phyloP scores from a whole-genome alignment of 2,329 filamentous ascomycete genomes.

The Cyanodermella asteris region DNA sequence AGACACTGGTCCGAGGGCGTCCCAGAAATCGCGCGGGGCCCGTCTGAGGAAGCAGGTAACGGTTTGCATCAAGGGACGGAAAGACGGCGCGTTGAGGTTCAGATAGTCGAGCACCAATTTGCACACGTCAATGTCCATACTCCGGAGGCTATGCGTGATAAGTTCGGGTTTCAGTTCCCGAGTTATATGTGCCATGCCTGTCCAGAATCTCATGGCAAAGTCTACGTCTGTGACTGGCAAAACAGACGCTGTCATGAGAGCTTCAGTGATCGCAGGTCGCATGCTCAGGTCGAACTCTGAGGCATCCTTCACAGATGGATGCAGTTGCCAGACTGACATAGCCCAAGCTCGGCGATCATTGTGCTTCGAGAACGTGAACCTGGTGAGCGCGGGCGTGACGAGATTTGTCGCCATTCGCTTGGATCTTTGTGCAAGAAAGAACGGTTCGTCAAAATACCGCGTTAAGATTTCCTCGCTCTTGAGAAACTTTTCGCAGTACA shows the following conservation, averaged over 20 bases:
- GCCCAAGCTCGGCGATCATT: conserved; percentile 45
- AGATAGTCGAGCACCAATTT: conserved; percentile 43
- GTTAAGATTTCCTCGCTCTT: conserved; percentile 29
- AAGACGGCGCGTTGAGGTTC: conserved; percentile 35
- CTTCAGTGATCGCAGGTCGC: conserved; percentile 45
- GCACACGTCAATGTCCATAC: conserved; percentile 50
- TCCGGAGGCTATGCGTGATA: conserved; percentile 56
- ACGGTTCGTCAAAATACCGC: conserved; percentile 58
- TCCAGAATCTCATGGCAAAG: conserved; percentile 56
- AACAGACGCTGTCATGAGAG: conserved; percentile 41
- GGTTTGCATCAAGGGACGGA: conserved; percentile 48
- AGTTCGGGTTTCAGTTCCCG: conserved; percentile 48
- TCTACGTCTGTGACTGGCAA: conserved; percentile 26
- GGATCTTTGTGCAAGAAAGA: conserved; percentile 56
- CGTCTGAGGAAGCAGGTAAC: conserved; percentile 52
- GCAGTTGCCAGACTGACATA: conserved; percentile 39
- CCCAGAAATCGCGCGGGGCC: conserved; percentile 66
- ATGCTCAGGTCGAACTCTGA: conserved; percentile 87
- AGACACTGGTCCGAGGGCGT: conserved; percentile 60
- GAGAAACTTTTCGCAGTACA: conserved; percentile 68
- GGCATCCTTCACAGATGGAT: conserved; percentile 39
- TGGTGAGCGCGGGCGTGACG: conserved; percentile 61
- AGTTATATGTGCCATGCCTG: conserved; percentile 53
- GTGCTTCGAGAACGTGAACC: conserved; percentile 62
- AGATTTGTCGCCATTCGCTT: conserved; percentile 56